phyloP scores from a whole-genome alignment of 768 basidiomycete species.

The Lentinus brumalis region DNA sequence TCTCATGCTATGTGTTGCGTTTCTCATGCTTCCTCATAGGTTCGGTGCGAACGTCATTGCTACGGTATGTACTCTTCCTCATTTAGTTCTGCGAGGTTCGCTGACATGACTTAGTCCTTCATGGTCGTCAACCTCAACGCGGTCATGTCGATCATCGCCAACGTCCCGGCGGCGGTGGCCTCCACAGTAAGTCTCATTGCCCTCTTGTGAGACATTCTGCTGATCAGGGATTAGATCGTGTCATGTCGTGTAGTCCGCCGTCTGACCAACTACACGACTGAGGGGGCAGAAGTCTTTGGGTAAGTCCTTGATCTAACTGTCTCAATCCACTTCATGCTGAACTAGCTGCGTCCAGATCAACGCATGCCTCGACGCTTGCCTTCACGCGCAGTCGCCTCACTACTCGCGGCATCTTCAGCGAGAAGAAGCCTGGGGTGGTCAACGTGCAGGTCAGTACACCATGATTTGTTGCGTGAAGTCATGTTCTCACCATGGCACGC shows the following conservation, averaged over 20 bases:
- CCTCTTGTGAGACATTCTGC: background rate
- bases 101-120: constrained; percentile 39
- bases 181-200: constrained; percentile 53
- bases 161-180: constrained; percentile 70
- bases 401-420: constrained; percentile 26
- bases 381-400: constrained; percentile 51
- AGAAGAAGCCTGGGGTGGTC: constrained; percentile 49
- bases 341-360: constrained; percentile 35
- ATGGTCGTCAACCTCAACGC: constrained; percentile 67
- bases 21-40: constrained; percentile 24
- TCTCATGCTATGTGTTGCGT: background rate
- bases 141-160: constrained; percentile 74
- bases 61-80: constrained; percentile 26
- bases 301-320: constrained; percentile 35
- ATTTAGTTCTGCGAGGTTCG: background rate
- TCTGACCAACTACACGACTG: constrained; percentile 56
- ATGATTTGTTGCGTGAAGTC: background rate
- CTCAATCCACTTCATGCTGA: too few species aligned
- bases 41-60: constrained; percentile 45
- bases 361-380: constrained; percentile 53
- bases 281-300: constrained; percentile 53
- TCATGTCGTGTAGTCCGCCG: constrained; percentile 65
- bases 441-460: constrained; percentile 52
- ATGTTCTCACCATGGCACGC: background rate
- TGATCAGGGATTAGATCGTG: constrained; percentile 51